These are phyloP conservation scores for Calonectria pteridis DNA, from an alignment of 2,329 filamentous ascomycete genomes.

Conservation along the genomic window DNA sequence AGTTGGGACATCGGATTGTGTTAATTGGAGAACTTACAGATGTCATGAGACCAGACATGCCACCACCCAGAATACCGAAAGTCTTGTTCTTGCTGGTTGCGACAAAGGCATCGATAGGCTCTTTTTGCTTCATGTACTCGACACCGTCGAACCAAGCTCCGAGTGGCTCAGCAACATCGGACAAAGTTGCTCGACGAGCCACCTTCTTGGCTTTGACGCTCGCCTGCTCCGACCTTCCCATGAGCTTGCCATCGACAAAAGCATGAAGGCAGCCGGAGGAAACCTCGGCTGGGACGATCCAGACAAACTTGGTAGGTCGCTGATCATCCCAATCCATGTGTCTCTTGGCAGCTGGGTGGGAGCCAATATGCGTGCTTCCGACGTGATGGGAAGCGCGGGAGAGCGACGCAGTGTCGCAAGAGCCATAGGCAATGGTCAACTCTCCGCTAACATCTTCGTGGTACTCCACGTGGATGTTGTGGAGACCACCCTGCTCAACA, in stretches of 20 bases:
- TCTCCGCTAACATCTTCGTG: conserved; percentile 30
- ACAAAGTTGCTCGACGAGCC: conserved; percentile 70
- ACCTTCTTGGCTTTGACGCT: conserved; percentile 41
- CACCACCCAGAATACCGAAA: conserved; percentile 52
- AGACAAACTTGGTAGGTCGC: conserved; percentile 37
- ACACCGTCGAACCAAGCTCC: conserved; percentile 45
- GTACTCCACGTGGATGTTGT: conserved; percentile 34
- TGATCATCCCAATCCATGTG: conserved; percentile 24
- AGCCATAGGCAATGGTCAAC: conserved; percentile 41
- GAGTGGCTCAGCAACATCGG: conserved; percentile 65
- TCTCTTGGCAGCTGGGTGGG: conserved; percentile 22
- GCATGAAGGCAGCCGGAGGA: conserved; percentile 54
- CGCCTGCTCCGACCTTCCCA: conserved; percentile 54
- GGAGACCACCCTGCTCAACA: conserved; percentile 20
- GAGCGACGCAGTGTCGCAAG: conserved; percentile 29
- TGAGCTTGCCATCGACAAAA: conserved; percentile 49
- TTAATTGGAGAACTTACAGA: conserved; percentile 16
- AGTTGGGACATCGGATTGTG: neutral
- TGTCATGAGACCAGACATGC: conserved; percentile 49
- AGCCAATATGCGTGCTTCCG: conserved; percentile 22
- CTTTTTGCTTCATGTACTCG: conserved; percentile 40
- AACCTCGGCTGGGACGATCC: conserved; percentile 40
- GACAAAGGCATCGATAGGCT: conserved; percentile 36
- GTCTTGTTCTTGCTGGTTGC: conserved; percentile 41
- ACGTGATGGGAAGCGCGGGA: conserved; percentile 38